Evolutionary conservation across 2,329 filamentous ascomycete genomes (phyloP).

Genomic region (Simplicillium sp.): DNA sequence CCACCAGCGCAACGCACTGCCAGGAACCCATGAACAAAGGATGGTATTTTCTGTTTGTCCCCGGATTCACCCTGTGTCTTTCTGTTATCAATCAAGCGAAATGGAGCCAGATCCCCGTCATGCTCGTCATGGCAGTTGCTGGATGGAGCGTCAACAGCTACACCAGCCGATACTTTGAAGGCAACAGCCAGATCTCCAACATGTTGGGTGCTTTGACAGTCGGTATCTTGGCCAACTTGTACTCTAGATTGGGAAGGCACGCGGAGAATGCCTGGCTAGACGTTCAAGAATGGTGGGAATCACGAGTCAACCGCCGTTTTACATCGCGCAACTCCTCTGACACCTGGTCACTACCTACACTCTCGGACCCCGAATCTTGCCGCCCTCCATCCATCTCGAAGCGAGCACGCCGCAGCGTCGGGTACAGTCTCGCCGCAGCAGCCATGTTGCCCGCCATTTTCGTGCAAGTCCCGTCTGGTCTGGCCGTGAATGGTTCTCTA

Average conservation of each 20-base stretch:
- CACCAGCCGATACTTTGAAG: slow-evolving; percentile 53
- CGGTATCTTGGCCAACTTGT: slow-evolving; percentile 69
- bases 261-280: slow-evolving; percentile 46
- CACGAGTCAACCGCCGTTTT: slow-evolving; percentile 27
- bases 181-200: slow-evolving; percentile 66
- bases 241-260: slow-evolving; percentile 57
- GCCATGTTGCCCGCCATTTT: slow-evolving; percentile 85
- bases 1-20: slow-evolving; percentile 35
- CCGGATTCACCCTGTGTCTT: slow-evolving; percentile 63
- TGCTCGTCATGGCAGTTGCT: slow-evolving; percentile 63
- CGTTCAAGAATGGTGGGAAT: slow-evolving; percentile 38
- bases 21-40: slow-evolving; percentile 29
- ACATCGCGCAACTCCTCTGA: slow-evolving; percentile 18
- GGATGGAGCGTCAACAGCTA: slow-evolving; percentile 73
- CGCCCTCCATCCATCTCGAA: slow-evolving; percentile 12
- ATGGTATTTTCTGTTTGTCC: slow-evolving; percentile 63
- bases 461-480: slow-evolving; percentile 52
- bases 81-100: slow-evolving; percentile 76
- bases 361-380: slow-evolving; percentile 22
- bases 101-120: slow-evolving; percentile 67
- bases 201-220: slow-evolving; percentile 69
- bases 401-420: slow-evolving; percentile 33
- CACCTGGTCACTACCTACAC: slow-evolving; percentile 19
- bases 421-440: slow-evolving; percentile 73
- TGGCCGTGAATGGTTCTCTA: slow-evolving; percentile 51